phyloP scores from a whole-genome alignment of 352 stramenopile genomes.

The Halophytophthora batemanensis region DNA sequence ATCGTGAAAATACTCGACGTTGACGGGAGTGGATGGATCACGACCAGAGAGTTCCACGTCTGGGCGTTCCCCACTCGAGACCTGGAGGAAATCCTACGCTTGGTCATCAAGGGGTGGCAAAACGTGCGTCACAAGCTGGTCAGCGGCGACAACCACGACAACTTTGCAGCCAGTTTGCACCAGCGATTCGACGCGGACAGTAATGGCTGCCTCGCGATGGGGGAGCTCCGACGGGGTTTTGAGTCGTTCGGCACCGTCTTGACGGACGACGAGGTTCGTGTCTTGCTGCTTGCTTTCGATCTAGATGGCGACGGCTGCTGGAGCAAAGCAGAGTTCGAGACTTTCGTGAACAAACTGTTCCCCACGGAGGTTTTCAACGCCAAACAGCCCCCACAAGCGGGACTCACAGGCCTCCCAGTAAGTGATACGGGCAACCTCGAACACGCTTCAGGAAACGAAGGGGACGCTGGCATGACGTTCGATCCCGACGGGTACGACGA shows the following conservation, averaged over 20 bases:
- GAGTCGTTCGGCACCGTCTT: conserved; percentile 35
- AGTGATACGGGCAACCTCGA: neutral
- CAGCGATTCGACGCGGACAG: conserved; percentile 49
- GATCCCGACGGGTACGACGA: conserved; percentile 19
- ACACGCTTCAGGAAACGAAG: neutral
- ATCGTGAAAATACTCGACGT: conserved; percentile 45
- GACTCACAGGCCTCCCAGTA: neutral
- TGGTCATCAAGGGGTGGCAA: conserved; percentile 38
- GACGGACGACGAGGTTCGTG: conserved; percentile 32
- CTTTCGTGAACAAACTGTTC: conserved; percentile 40
- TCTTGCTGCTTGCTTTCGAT: conserved; percentile 58
- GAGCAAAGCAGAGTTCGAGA: conserved; percentile 44
- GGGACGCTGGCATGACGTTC: neutral
- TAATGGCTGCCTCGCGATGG: conserved; percentile 55
- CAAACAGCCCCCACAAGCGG: neutral
- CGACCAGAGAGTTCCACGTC: conserved; percentile 40
- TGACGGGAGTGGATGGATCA: conserved; percentile 67
- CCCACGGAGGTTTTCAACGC: conserved; percentile 12
- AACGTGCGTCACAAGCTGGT: conserved; percentile 8
- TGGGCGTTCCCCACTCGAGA: conserved; percentile 63
- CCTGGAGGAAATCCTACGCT: conserved; percentile 50
- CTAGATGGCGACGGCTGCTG: conserved; percentile 49
- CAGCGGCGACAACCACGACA: conserved; percentile 1
- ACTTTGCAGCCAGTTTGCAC: conserved; percentile 37
- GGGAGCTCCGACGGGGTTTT: conserved; percentile 54